Evolutionary conservation across 345 rosid species (phyloP).

Genomic region (Boechera divaricarpa): DNA sequence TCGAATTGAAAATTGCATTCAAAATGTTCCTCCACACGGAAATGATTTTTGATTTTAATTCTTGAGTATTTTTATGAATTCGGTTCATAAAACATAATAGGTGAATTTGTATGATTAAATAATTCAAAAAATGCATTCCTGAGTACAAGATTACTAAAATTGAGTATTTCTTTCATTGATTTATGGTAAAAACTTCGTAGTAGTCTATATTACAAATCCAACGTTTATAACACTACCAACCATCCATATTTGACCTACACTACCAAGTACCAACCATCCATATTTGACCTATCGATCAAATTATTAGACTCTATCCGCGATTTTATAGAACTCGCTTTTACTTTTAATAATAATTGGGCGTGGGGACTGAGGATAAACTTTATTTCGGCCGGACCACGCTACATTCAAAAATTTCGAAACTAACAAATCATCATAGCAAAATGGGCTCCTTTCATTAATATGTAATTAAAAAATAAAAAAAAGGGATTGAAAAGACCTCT

Average conservation of each 20-base stretch:
- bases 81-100: too few relatives aligned
- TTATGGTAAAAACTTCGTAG: neutral
- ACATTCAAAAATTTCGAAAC: conserved; percentile 31
- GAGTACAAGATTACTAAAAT: too few relatives aligned
- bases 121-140: too few relatives aligned
- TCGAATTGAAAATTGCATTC: too few relatives aligned
- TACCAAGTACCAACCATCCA: neutral
- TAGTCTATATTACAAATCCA: neutral
- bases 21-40: too few relatives aligned
- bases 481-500: neutral
- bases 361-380: conserved; percentile 19
- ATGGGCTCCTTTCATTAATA: neutral
- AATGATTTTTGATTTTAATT: too few relatives aligned
- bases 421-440: conserved; percentile 21
- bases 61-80: too few relatives aligned
- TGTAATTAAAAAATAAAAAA: neutral
- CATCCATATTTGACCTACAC: neutral
- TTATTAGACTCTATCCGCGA: neutral
- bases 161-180: neutral
- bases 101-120: too few relatives aligned
- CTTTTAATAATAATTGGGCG: conserved; percentile 1
- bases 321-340: neutral
- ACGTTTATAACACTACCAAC: neutral
- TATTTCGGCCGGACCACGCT: conserved; percentile 34
- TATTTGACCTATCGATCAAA: neutral